Conservation (phyloP, 768 basidiomycete genomes). For the Candolleomyces efflorescens region DNA sequence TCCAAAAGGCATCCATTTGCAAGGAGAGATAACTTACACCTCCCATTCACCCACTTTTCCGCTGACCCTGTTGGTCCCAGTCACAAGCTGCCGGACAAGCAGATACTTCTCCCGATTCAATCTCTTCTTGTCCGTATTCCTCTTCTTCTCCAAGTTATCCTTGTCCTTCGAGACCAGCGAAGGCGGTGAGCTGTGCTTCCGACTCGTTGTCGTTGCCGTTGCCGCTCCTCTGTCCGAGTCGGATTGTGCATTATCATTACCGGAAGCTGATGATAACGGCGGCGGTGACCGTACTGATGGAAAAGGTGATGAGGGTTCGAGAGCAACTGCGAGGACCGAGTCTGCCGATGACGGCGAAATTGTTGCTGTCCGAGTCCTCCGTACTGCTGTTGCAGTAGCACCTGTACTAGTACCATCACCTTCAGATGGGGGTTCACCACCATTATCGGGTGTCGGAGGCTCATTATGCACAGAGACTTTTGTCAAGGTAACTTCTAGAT, state of each 20-base stretch:
- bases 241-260: too few species aligned
- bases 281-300: too few species aligned
- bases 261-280: background rate
- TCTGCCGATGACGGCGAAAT: too few species aligned
- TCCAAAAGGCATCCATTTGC: too few species aligned
- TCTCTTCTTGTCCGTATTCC: conserved; percentile 20
- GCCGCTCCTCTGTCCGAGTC: background rate
- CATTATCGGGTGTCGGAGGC: conserved; percentile 5
- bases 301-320: too few species aligned
- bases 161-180: background rate
- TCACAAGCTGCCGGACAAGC: conserved; percentile 49
- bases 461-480: conserved; percentile 41
- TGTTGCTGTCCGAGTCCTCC: too few species aligned
- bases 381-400: too few species aligned
- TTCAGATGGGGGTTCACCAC: too few species aligned
- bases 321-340: too few species aligned
- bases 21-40: conserved; percentile 45
- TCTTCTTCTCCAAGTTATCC: background rate
- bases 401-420: too few species aligned
- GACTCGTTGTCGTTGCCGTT: background rate
- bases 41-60: conserved; percentile 65
- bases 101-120: conserved; percentile 54
- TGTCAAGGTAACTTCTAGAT: conserved; percentile 52
- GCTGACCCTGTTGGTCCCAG: conserved; percentile 60
- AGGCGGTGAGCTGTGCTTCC: background rate